Evolutionary conservation across 2,329 filamentous ascomycete species (phyloP), one percentile per base, ranked within the genome.

Genomic region (Sphaerulina musiva): DNA sequence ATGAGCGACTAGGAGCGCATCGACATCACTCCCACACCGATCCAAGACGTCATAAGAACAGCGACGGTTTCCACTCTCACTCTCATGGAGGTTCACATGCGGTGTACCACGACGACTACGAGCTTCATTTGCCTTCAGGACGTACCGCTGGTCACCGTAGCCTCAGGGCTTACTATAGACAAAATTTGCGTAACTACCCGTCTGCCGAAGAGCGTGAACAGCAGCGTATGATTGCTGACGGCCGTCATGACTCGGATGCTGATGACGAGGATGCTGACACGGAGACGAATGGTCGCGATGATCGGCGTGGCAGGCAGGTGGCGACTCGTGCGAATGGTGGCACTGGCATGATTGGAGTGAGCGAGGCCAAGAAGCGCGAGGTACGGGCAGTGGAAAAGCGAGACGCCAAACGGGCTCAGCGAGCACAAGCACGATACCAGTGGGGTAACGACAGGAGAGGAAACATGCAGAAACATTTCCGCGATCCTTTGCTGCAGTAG

Each of bases 61-160:
- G 77, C 48, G 85, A 91, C 67, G 87, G 88, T 50, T 91, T 81
- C 76, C 87, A 95, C 69, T 91, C 87, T 2, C 87, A 90, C 68
- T 86, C 87, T 1, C 86, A 95, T 73, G 62, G 68, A 36, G 86
- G 88, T 62, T 81, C 81, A 51, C 81, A 86, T 58, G 84, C 89
- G 38, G 87, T 89, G 20, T 95, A 95, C 70, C 85, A 95, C 67
- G 89, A 95, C 64, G 93, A 98, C 43, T 91, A 89, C 66, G 93
- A 97, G 71, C 80, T 98, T 50, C 90, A 98, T 67, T 81, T 98
- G 10, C 93, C 93, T 1, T 89, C 87, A 4, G 93, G 93, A 50
- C 86, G 87, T 57, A 87, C 87, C 6, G 90, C 95, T 38, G 93
- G 93, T 39, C 93, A 98, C 70, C 83, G 93, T 46, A 93, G 89